A percentile compares a stretch with the other conserved stretches of the same genome.
Conservation (phyloP, 306 rosid genomes). For the Styphnolobium japonicum region DNA sequence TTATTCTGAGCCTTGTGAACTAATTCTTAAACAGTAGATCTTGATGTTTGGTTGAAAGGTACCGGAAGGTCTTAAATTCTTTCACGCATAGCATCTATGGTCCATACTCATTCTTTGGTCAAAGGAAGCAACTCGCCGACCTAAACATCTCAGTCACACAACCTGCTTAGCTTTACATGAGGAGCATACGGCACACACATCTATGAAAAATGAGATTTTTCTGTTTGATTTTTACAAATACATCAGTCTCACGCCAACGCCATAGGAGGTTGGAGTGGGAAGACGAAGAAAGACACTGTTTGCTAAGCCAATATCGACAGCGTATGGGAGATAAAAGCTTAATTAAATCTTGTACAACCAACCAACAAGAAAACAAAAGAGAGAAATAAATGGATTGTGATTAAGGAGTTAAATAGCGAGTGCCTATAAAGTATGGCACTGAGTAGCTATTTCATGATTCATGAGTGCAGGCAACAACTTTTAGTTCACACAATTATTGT, state of each 20-base stretch:
- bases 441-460: not conserved
- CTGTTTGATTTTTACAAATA: not conserved
- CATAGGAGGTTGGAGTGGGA: not conserved
- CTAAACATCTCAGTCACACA: not conserved
- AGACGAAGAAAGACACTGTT: not conserved
- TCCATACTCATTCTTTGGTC: not conserved
- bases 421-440: not conserved
- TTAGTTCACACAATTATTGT: not conserved
- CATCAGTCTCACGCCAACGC: not conserved
- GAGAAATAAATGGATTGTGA: too few relatives aligned
- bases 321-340: not conserved
- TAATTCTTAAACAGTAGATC: not conserved
- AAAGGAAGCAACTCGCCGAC: not conserved
- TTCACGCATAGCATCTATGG: constrained; percentile 3
- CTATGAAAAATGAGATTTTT: not conserved
- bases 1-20: not conserved
- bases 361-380: not conserved
- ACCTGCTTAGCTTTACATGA: not conserved
- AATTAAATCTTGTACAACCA: not conserved
- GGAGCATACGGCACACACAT: not conserved
- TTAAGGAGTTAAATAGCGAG: too few relatives aligned
- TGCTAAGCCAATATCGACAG: not conserved
- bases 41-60: not conserved
- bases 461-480: not conserved
- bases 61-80: not conserved